Percentiles rank a stretch among this genome's conserved stretches.
These are phyloP conservation scores for Begonia loranthoides DNA, from an alignment of 306 rosid species.

Conservation along the genomic window DNA sequence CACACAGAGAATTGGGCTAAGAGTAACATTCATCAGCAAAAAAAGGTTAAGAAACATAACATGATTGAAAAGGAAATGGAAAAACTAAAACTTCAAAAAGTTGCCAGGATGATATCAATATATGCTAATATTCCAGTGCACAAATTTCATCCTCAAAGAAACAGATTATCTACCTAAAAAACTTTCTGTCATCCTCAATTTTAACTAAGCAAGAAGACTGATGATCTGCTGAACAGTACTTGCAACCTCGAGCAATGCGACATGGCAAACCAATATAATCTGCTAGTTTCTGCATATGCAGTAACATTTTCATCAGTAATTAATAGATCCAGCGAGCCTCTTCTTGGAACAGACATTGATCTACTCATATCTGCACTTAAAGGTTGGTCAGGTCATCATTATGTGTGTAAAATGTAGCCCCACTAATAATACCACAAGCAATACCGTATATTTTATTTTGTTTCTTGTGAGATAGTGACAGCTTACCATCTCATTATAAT, in stretches of 20 bases:
- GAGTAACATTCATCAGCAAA: too few species aligned
- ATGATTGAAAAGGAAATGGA: too few species aligned
- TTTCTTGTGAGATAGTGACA: too few species aligned
- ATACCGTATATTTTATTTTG: too few species aligned
- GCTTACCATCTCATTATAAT: too few species aligned
- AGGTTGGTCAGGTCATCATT: background rate
- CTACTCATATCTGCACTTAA: background rate
- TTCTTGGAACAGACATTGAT: background rate
- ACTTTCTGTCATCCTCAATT: slow-evolving; percentile 56
- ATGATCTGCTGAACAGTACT: slow-evolving; percentile 87
- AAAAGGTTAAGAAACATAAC: too few species aligned
- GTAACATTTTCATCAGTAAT: slow-evolving; percentile 4
- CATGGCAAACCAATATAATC: slow-evolving; percentile 95
- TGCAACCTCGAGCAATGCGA: slow-evolving; percentile 95
- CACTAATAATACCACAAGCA: too few species aligned
- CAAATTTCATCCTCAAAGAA: background rate
- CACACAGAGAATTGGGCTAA: too few species aligned
- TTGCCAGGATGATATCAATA: too few species aligned
- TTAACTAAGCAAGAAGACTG: slow-evolving; percentile 89
- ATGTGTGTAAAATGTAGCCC: too few species aligned
- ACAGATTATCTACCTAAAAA: slow-evolving; percentile 37
- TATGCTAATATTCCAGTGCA: too few species aligned
- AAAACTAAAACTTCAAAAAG: too few species aligned
- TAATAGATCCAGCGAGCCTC: background rate
- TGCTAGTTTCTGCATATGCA: slow-evolving; percentile 71